Evolutionary conservation across 2,329 filamentous ascomycete species (phyloP).

Genomic region (Capronia coronata): DNA sequence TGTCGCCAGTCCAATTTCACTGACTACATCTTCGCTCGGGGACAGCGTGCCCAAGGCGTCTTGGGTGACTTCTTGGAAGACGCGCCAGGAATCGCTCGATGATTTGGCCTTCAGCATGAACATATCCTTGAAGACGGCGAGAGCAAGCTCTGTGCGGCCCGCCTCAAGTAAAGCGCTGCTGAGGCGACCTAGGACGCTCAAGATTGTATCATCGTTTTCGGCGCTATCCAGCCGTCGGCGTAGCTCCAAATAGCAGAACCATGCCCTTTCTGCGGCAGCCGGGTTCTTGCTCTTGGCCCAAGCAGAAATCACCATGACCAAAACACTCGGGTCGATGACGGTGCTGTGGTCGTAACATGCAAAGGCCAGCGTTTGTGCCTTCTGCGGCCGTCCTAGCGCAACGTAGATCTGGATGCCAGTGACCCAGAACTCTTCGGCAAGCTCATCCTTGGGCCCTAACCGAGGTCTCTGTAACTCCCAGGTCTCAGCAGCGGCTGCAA

Average conservation of each 20-base stretch:
- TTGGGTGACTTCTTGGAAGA: slow-evolving; percentile 33
- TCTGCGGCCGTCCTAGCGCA: slow-evolving; percentile 41
- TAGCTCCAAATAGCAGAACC: slow-evolving; percentile 60
- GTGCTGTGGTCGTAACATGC: slow-evolving; percentile 32
- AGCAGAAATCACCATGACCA: slow-evolving; percentile 62
- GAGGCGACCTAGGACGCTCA: slow-evolving; percentile 70
- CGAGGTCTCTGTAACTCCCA: slow-evolving; percentile 48
- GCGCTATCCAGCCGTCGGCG: slow-evolving; percentile 34
- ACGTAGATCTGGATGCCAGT: slow-evolving; percentile 48
- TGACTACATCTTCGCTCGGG: slow-evolving; percentile 40
- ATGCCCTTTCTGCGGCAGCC: slow-evolving; percentile 53
- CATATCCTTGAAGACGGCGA: slow-evolving; percentile 82
- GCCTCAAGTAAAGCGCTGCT: slow-evolving; percentile 64
- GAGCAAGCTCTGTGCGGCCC: slow-evolving; percentile 58
- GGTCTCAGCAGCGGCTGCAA: slow-evolving; percentile 53
- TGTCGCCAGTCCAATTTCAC: slow-evolving; percentile 44
- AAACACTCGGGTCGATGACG: slow-evolving; percentile 30
- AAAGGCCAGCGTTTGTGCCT: slow-evolving; percentile 46
- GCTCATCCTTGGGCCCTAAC: slow-evolving; percentile 9
- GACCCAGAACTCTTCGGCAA: slow-evolving; percentile 38
- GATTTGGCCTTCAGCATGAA: slow-evolving; percentile 57
- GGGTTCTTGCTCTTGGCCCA: slow-evolving; percentile 51
- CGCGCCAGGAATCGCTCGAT: slow-evolving; percentile 39
- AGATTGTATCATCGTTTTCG: slow-evolving; percentile 44
- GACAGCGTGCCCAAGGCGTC: background rate